Percentiles rank a stretch among this genome's conserved stretches.
Evolutionary conservation across 1,284 basidiomycete species (phyloP).

Genomic region (Cryptococcus sp.): DNA sequence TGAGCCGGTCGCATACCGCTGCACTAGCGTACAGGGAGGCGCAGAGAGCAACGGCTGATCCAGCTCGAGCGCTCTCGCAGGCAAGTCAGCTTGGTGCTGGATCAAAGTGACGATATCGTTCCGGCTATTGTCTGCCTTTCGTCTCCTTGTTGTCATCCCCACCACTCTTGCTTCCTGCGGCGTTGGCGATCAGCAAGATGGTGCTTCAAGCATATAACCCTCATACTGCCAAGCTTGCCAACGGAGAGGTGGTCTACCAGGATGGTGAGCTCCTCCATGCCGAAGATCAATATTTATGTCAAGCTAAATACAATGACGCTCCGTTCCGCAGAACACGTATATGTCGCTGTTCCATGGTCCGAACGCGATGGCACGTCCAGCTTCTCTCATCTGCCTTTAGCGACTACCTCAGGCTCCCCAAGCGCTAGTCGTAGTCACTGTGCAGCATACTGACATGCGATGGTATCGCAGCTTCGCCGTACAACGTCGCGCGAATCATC

Average conservation of each 20-base stretch:
- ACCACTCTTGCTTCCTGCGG: background rate
- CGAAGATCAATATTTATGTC: background rate
- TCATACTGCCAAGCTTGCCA: conserved; percentile 43
- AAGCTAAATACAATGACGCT: conserved; percentile 7
- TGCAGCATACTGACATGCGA: conserved; percentile 1
- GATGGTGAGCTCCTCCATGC: conserved; percentile 38
- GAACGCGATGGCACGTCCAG: conserved; percentile 71
- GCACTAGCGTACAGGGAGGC: no score
- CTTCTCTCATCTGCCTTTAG: background rate
- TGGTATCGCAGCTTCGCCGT: conserved; percentile 61
- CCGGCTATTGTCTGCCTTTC: no score
- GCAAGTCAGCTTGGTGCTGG: background rate
- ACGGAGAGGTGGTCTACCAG: conserved; percentile 47
- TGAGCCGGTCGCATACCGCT: no score
- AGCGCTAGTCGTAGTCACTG: background rate
- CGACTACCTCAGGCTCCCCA: background rate
- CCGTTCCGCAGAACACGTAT: conserved; percentile 76
- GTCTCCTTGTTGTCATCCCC: no score
- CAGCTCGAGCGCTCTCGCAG: background rate
- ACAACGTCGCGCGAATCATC: conserved; percentile 93
- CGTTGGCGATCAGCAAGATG: conserved; percentile 16
- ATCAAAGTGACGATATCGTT: background rate
- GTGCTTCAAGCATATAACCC: conserved; percentile 38
- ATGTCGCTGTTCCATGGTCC: conserved; percentile 87
- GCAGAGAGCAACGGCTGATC: no score